Base-by-base conservation (phyloP, 2,329 filamentous ascomycete species). In the Aspergillus niger region DNA sequence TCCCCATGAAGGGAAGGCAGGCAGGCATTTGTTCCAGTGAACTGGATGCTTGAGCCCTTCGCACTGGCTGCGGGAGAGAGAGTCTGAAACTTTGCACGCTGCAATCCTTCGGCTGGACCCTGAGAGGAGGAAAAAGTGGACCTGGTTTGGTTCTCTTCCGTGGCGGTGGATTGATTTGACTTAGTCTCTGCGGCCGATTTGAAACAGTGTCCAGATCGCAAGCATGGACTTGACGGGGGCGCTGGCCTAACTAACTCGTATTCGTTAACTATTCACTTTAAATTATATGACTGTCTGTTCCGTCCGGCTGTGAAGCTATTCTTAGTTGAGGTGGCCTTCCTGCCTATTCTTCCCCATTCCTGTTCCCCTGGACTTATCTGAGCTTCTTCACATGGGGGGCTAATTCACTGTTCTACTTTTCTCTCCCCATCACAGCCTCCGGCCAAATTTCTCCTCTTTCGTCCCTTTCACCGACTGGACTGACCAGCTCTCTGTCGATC, bases 141-240 rank as follows among this genome's bases (percentile, higher is more conserved):
- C 22, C 56, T 22, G 24, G 24, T 47, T 30, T 54, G 20, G 0
- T 36, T 36, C 11, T 36, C 11, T 54, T 22, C 51, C 36, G 51
- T 54, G 20, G 36, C 20, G 32, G 51, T 55, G 20, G 51, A 54
- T 54, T 39, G 38, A 28, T 15, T 54, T 26, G 38, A 28, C 22
- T 44, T 55, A 36, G 52, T 55, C 13, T 43, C 52, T 30, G 55
- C 48, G 24, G 32, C 47, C 32, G 51, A 50, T 56, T 60, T 57
- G 58, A 60, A 57, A 60, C 53, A 52, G n/a, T 44, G 44, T 57
- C 52, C 38, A 52, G 53, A 60, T 53, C 58, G 24, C 32, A 36
- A 57, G 44, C 52, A 55, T 55, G 52, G 53, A 47, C 52, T 54
- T 54, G 51, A 54, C 38, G 50, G 50, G 32, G 49, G 32, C 32